Evolutionary conservation across 169 alveolate genomes (phyloP).

Genomic region (Perkinsus chesapeaki): DNA sequence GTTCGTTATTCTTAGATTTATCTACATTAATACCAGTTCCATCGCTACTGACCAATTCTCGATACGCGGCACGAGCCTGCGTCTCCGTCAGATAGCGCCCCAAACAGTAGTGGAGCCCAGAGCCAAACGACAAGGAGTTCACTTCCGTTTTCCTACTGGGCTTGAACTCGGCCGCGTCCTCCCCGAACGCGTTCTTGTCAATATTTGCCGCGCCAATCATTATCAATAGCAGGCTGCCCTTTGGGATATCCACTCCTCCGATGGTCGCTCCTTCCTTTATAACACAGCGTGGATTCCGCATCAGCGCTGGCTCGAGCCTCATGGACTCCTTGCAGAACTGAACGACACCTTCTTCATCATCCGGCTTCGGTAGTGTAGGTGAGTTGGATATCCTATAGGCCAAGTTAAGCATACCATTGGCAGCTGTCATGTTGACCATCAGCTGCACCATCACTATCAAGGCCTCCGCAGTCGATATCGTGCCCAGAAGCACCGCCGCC

Average conservation of each 20-base stretch:
- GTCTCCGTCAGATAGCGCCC: not conserved
- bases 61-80: constrained; percentile 6
- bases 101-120: not conserved
- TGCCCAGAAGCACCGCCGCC: not conserved
- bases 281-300: not conserved
- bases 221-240: not conserved
- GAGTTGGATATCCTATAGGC: not conserved
- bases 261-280: not conserved
- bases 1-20: not conserved
- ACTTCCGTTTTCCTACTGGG: not conserved
- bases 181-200: not conserved
- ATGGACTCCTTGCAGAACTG: not conserved
- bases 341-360: not conserved
- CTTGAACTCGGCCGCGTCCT: not conserved
- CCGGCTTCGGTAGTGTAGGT: not conserved
- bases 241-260: not conserved
- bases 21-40: not conserved
- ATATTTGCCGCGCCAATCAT: not conserved
- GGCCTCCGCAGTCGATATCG: not conserved
- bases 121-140: not conserved
- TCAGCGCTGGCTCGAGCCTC: not conserved
- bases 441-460: not conserved
- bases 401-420: not conserved
- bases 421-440: not conserved
- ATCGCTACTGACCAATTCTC: not conserved